Evolutionary conservation across 2,329 filamentous ascomycete genomes (phyloP).

Genomic region (Verticillium isaacii): DNA sequence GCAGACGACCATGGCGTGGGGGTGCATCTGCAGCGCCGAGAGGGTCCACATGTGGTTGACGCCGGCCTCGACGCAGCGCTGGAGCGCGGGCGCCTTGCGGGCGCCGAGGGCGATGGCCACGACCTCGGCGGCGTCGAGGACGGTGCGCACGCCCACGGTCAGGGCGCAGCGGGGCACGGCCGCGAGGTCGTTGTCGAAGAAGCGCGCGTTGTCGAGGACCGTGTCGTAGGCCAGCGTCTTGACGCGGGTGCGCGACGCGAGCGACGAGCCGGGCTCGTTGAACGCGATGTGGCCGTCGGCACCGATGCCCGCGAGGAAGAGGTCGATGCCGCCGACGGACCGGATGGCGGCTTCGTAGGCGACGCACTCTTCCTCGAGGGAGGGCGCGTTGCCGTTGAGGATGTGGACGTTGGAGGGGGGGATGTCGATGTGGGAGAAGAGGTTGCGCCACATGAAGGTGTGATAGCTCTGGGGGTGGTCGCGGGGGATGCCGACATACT

Average conservation of each 20-base stretch:
- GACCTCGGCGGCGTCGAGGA: conserved; percentile 76
- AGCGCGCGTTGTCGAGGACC: conserved; percentile 78
- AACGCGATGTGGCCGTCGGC: conserved; percentile 87
- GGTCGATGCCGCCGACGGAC: conserved; percentile 71
- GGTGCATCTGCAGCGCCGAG: conserved; percentile 74
- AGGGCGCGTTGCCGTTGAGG: conserved; percentile 72
- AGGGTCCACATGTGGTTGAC: conserved; percentile 92
- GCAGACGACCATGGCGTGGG: conserved; percentile 75
- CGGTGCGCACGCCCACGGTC: conserved; percentile 80
- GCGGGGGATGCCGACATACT: conserved; percentile 79
- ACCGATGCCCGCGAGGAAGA: conserved; percentile 81
- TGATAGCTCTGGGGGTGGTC: conserved; percentile 85
- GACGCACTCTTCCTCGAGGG: conserved; percentile 71
- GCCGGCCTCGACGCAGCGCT: conserved; percentile 75
- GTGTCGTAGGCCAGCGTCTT: conserved; percentile 87
- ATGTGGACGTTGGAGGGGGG: conserved; percentile 80
- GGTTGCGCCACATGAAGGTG: conserved; percentile 89
- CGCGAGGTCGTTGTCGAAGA: conserved; percentile 70
- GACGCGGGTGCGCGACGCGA: conserved; percentile 73
- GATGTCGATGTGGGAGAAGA: conserved; percentile 83
- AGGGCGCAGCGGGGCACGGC: conserved; percentile 77
- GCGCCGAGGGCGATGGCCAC: conserved; percentile 78
- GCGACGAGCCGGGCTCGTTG: conserved; percentile 80
- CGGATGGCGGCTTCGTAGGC: conserved; percentile 77
- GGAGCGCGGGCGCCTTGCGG: conserved; percentile 74